Evolutionary conservation across 2,329 filamentous ascomycete genomes (phyloP).

Genomic region (Arachnomyces sp.): DNA sequence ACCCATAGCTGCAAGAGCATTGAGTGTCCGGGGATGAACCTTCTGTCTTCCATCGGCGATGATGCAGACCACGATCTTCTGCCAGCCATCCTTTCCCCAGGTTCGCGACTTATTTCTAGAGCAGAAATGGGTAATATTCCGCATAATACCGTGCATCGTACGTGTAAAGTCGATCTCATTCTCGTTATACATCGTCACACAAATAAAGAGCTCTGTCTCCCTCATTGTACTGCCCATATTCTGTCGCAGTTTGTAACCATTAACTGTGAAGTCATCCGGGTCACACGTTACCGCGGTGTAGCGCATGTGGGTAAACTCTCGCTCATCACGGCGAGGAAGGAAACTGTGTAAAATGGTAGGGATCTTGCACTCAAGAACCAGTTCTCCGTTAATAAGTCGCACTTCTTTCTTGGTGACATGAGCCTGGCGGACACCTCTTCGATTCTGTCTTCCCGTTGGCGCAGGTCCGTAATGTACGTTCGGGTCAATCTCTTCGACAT

Average conservation of each 20-base stretch:
- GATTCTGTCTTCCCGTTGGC: slow-evolving; percentile 76
- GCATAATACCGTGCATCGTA: slow-evolving; percentile 98
- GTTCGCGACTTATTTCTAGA: slow-evolving; percentile 83
- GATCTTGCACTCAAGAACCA: slow-evolving; percentile 97
- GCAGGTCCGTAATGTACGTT: slow-evolving; percentile 75
- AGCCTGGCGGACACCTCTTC: slow-evolving; percentile 75
- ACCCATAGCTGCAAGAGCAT: slow-evolving; percentile 91
- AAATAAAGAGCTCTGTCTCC: slow-evolving; percentile 94
- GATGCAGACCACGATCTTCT: slow-evolving; percentile 97
- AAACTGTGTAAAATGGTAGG: slow-evolving; percentile 98
- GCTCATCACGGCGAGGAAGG: slow-evolving; percentile 80
- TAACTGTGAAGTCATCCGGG: slow-evolving; percentile 82
- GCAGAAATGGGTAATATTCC: slow-evolving; percentile 96
- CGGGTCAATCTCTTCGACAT: slow-evolving; percentile 51
- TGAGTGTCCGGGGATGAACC: slow-evolving; percentile 86
- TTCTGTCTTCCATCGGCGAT: slow-evolving; percentile 91
- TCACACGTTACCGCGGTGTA: slow-evolving; percentile 98
- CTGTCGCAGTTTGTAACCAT: slow-evolving; percentile 88
- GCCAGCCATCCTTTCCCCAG: slow-evolving; percentile 96
- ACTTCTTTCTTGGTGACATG: slow-evolving; percentile 93
- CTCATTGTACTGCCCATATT: slow-evolving; percentile 74
- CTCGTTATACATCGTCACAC: slow-evolving; percentile 98
- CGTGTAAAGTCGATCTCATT: slow-evolving; percentile 93
- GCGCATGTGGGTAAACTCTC: slow-evolving; percentile 97
- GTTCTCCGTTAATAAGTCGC: slow-evolving; percentile 90